Evolutionary conservation across 2,329 filamentous ascomycete genomes (phyloP).

Genomic region (Nigrospora oryzae): DNA sequence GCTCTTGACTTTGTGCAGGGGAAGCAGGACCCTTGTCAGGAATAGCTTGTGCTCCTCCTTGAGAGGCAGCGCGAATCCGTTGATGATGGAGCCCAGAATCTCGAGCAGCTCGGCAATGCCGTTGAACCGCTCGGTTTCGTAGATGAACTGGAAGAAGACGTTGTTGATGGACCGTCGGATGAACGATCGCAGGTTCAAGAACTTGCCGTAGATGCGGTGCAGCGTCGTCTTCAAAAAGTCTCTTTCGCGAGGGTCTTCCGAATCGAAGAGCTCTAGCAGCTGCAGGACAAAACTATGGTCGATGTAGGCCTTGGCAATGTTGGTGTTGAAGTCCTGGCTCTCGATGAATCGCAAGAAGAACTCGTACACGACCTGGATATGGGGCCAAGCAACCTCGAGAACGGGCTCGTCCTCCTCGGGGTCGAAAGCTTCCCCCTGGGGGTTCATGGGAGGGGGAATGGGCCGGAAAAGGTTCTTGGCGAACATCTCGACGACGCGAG

Average conservation of each 20-base stretch:
- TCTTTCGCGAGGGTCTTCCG: slow-evolving; percentile 90
- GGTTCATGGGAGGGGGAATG: slow-evolving; percentile 94
- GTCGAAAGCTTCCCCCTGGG: slow-evolving; percentile 95
- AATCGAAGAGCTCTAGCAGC: slow-evolving; percentile 95
- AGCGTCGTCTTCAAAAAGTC: slow-evolving; percentile 98
- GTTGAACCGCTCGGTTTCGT: slow-evolving; percentile 97
- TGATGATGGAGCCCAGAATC: slow-evolving; percentile 97
- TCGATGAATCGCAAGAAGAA: slow-evolving; percentile 99
- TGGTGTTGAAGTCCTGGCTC: slow-evolving; percentile 99
- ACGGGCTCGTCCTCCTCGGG: slow-evolving; percentile 98
- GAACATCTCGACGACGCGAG: slow-evolving; percentile 97
- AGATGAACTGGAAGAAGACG: slow-evolving; percentile 99
- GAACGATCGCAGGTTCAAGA: slow-evolving; percentile 93
- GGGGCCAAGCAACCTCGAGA: slow-evolving; percentile 95
- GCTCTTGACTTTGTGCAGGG: slow-evolving; percentile 96
- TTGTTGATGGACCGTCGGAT: slow-evolving; percentile 99
- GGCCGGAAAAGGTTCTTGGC: slow-evolving; percentile 96
- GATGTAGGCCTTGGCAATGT: slow-evolving; percentile 95
- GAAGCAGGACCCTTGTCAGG: slow-evolving; percentile 83
- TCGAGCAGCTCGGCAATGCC: slow-evolving; percentile 94
- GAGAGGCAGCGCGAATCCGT: slow-evolving; percentile 89
- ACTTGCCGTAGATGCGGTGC: slow-evolving; percentile 97
- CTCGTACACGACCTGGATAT: slow-evolving; percentile 98
- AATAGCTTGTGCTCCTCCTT: slow-evolving; percentile 99
- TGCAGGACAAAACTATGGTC: slow-evolving; percentile 96